These are phyloP conservation scores for Teunomyces cretensis DNA, from an alignment of 805 yeast species.

Conservation along the genomic window DNA sequence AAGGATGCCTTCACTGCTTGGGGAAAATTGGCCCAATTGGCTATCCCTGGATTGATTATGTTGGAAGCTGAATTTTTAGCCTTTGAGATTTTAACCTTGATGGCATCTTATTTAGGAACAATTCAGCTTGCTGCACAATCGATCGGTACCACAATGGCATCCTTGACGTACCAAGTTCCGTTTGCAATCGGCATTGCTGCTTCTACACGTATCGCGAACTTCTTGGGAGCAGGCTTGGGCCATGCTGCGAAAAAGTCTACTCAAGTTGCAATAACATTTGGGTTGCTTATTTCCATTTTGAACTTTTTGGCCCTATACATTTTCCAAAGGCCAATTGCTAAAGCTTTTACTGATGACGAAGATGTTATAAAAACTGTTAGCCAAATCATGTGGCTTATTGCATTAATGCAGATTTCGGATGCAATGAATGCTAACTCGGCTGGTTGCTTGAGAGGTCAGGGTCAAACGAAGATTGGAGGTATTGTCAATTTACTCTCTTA, in stretches of 20 bases:
- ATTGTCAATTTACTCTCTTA: slow-evolving; percentile 56
- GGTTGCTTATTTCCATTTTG: slow-evolving; percentile 31
- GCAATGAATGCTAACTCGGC: slow-evolving; percentile 70
- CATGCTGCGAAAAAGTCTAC: slow-evolving; percentile 36
- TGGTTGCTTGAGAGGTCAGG: slow-evolving; percentile 78
- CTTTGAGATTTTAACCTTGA: slow-evolving; percentile 54
- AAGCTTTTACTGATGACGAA: slow-evolving; percentile 58
- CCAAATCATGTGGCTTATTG: slow-evolving; percentile 58
- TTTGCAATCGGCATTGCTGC: slow-evolving; percentile 60
- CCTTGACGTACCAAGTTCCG: slow-evolving; percentile 54
- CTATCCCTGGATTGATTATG: slow-evolving; percentile 58
- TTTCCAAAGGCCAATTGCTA: slow-evolving; percentile 35
- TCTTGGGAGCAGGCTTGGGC: slow-evolving; percentile 48
- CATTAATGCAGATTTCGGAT: slow-evolving; percentile 70
- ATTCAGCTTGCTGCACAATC: slow-evolving; percentile 54
- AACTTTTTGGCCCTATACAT: slow-evolving; percentile 31
- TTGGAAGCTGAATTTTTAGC: slow-evolving; percentile 61
- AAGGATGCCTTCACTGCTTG: slow-evolving; percentile 45
- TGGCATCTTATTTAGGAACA: slow-evolving; percentile 56
- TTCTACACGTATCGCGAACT: slow-evolving; percentile 58
- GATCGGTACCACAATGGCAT: slow-evolving; percentile 40
- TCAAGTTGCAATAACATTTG: slow-evolving; percentile 36
- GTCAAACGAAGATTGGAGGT: slow-evolving; percentile 66
- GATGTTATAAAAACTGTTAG: slow-evolving; percentile 53
- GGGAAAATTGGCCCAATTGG: slow-evolving; percentile 43